Conservation (phyloP, 495 filamentous ascomycete species). For the Thermothielavioides terrestris region DNA sequence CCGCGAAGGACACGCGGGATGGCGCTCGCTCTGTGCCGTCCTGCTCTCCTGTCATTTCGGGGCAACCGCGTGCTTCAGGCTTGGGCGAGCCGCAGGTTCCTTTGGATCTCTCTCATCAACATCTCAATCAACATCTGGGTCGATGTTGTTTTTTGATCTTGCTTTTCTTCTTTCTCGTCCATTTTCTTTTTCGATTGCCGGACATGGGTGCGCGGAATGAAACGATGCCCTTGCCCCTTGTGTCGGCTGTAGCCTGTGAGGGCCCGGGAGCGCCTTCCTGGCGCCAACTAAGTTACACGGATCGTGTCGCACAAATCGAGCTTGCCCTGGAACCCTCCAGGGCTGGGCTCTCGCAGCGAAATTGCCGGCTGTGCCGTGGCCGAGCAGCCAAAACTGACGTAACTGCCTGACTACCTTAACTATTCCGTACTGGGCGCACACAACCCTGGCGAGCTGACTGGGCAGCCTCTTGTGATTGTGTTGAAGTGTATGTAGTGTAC, state of each 20-base stretch:
- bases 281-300: background rate
- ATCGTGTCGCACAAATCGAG: no score
- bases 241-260: background rate
- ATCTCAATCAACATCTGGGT: no score
- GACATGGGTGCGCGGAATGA: background rate
- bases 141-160: background rate
- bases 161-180: background rate
- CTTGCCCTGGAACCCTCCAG: background rate
- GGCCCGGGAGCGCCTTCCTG: background rate
- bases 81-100: background rate
- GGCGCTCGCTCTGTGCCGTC: conserved; percentile 1
- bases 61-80: background rate
- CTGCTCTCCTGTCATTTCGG: conserved; percentile 9
- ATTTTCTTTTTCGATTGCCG: background rate
- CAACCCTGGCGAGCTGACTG: no score
- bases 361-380: conserved; percentile 24
- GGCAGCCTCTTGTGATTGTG: no score
- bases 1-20: background rate
- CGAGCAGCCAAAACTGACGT: conserved; percentile 22
- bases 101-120: background rate
- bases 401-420: no score
- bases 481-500: no score
- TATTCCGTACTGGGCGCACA: no score
- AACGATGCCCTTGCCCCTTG: background rate
- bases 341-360: background rate